A percentile compares a stretch with the other conserved stretches of the same genome.
Conservation (phyloP, 2,329 filamentous ascomycete genomes). For the Sporothrix inflata region DNA sequence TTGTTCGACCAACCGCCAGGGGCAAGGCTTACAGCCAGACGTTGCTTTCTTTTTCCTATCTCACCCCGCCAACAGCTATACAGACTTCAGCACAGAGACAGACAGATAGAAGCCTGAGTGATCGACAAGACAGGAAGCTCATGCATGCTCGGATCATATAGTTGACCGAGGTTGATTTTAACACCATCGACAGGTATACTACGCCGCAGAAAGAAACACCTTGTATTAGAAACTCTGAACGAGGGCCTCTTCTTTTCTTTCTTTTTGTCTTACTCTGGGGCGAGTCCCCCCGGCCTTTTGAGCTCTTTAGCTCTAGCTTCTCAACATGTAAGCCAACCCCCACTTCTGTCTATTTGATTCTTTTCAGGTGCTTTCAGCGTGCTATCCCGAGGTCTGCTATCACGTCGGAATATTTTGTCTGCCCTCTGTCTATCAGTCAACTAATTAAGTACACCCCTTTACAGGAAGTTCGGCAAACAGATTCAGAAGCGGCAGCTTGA, state of each 20-base stretch:
- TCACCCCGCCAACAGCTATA: neutral
- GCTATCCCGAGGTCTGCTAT: too few species aligned
- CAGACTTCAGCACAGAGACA: neutral
- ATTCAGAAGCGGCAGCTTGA: constrained; percentile 99
- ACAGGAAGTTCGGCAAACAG: constrained; percentile 99
- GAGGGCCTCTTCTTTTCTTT: constrained; percentile 2
- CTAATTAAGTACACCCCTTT: neutral
- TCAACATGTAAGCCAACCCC: constrained; percentile 43
- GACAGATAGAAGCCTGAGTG: neutral
- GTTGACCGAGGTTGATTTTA: neutral
- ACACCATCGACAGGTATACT: neutral
- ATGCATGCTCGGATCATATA: neutral
- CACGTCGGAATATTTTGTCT: too few species aligned
- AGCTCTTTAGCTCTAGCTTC: constrained; percentile 34
- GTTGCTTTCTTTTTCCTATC: neutral
- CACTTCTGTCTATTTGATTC: neutral
- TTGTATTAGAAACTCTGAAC: neutral
- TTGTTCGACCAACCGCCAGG: constrained; percentile 7
- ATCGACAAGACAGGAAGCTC: neutral
- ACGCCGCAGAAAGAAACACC: neutral
- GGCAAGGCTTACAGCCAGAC: neutral
- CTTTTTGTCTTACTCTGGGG: constrained; percentile 9
- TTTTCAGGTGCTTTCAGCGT: neutral
- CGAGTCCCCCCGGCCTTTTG: constrained; percentile 25
- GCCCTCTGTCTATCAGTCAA: neutral